Percentiles rank a stretch among this genome's conserved stretches.
phyloP scores from a whole-genome alignment of 192 early-diverging fungal genomes.

The Linnemannia schmuckeri region DNA sequence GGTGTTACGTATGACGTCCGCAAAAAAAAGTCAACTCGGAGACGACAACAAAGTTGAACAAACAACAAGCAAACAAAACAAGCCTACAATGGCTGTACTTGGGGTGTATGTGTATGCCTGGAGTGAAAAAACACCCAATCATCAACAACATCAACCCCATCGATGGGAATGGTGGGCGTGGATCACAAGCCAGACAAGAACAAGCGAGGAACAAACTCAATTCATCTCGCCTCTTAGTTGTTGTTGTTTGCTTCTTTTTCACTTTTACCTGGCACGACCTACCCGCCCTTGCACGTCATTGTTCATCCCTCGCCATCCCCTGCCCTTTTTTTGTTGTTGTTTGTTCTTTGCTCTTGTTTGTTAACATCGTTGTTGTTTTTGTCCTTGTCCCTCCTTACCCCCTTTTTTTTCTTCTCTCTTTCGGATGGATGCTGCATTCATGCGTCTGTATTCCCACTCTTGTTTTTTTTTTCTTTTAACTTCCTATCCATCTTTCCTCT shows the following conservation, averaged over 20 bases:
- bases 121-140: not conserved
- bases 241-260: not conserved
- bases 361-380: not conserved
- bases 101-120: not conserved
- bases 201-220: not conserved
- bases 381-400: not conserved
- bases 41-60: not conserved
- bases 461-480: not conserved
- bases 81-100: too few relatives aligned
- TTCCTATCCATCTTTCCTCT: not conserved
- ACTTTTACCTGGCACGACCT: not conserved
- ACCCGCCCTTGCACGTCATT: not conserved
- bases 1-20: not conserved
- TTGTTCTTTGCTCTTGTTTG: not conserved
- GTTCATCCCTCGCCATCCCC: not conserved
- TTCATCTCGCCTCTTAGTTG: not conserved
- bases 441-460: not conserved
- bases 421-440: not conserved
- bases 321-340: not conserved
- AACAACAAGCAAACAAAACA: not conserved
- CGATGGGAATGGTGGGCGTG: not conserved
- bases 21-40: not conserved
- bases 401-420: not conserved
- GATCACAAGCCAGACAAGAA: not conserved
- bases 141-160: not conserved